These are phyloP conservation scores for Spirogloea muscicola DNA, from an alignment of 139 green algal genomes.

Conservation along the genomic window DNA sequence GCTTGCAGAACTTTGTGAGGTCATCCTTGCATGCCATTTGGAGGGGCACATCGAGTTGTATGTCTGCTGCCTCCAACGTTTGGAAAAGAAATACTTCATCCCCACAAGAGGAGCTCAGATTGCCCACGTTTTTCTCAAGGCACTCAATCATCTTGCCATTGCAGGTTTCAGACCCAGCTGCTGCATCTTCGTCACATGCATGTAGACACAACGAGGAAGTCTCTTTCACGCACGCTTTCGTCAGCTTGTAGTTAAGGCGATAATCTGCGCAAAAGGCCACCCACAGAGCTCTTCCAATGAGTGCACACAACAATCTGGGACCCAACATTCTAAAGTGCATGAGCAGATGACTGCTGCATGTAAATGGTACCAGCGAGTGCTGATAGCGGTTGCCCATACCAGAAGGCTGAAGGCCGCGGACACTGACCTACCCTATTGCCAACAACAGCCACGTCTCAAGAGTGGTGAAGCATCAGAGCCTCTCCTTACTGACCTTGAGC, in stretches of 20 bases:
- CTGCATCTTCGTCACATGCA: slow-evolving; percentile 51
- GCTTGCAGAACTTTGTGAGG: slow-evolving; percentile 2
- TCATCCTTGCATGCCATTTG: slow-evolving; percentile 59
- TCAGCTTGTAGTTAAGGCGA: slow-evolving; percentile 75
- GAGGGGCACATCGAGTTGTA: slow-evolving; percentile 69
- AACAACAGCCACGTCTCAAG: no score
- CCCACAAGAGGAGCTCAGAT: slow-evolving; percentile 66
- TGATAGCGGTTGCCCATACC: no score
- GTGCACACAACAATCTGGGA: no score
- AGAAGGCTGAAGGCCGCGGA: no score
- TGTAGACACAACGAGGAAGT: slow-evolving; percentile 60
- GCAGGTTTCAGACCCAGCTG: slow-evolving; percentile 59
- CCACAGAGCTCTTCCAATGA: no score
- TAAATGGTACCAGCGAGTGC: no score
- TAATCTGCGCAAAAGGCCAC: slow-evolving; percentile 73
- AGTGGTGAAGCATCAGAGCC: no score
- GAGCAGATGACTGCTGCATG: no score
- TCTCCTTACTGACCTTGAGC: slow-evolving; percentile 31
- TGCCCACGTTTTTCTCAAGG: slow-evolving; percentile 68
- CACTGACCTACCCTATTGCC: no score
- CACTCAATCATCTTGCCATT: slow-evolving; percentile 75
- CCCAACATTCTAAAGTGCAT: no score
- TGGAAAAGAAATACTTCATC: slow-evolving; percentile 78
- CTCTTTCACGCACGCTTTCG: slow-evolving; percentile 65
- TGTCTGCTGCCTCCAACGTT: slow-evolving; percentile 76